A percentile compares a stretch with the other conserved stretches of the same genome.
These are phyloP conservation scores for Quercus wislizeni DNA, from an alignment of 306 rosid genomes.

Conservation along the genomic window DNA sequence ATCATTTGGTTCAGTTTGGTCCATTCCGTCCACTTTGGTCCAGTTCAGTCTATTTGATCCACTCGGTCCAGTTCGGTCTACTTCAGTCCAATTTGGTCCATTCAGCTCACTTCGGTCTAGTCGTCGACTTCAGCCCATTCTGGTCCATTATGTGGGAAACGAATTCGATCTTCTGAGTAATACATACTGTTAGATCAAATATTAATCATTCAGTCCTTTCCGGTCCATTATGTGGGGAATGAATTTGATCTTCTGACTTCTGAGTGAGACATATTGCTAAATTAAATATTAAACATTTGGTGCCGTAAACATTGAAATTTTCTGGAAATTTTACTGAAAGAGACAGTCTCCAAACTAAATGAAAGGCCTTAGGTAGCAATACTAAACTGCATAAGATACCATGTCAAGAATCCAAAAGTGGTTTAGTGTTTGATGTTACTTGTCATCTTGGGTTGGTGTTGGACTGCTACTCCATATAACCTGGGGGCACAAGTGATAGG, in stretches of 20 bases:
- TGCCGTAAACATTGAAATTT: conserved; percentile 48
- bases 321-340: conserved; percentile 55
- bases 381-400: conserved; percentile 45
- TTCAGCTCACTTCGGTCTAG: too few species aligned
- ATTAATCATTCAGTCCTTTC: too few species aligned
- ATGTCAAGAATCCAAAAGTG: conserved; percentile 51
- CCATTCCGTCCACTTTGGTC: too few species aligned
- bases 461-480: conserved; percentile 44
- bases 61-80: too few species aligned
- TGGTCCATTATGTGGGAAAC: too few species aligned
- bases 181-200: too few species aligned
- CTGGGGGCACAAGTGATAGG: conserved; percentile 55
- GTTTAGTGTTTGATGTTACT: conserved; percentile 84
- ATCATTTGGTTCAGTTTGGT: too few species aligned
- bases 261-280: conserved; percentile 54
- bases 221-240: conserved; percentile 30
- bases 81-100: too few species aligned
- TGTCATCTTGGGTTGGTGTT: conserved; percentile 65
- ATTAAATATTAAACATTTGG: conserved; percentile 61
- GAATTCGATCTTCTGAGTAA: too few species aligned
- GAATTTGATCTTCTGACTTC: conserved; percentile 59
- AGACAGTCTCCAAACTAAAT: conserved; percentile 37
- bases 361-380: conserved; percentile 52
- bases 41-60: too few species aligned
- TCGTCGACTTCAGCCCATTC: too few species aligned